phyloP scores from a whole-genome alignment of 2,329 filamentous ascomycete genomes.

The Fonsecaea monophora region DNA sequence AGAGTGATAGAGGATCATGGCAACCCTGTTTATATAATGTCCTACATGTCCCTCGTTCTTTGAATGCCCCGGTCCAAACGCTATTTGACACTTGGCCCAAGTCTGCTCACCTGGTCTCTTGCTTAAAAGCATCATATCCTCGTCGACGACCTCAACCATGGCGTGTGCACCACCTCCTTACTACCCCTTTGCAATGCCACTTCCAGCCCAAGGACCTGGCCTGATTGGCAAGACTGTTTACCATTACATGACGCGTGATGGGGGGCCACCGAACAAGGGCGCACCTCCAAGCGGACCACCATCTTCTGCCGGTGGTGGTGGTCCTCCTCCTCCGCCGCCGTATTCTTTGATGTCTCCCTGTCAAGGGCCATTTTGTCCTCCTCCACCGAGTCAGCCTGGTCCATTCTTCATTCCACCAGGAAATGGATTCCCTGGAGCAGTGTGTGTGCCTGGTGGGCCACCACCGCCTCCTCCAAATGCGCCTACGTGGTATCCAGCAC shows the following conservation, averaged over 20 bases:
- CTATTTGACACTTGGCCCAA: not conserved
- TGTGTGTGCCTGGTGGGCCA: slow-evolving; percentile 31
- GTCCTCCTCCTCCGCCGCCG: slow-evolving; percentile 13
- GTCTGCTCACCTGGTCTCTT: not conserved
- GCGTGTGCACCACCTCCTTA: slow-evolving; percentile 42
- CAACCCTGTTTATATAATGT: not conserved
- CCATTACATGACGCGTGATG: slow-evolving; percentile 43
- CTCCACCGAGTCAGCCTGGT: slow-evolving; percentile 22
- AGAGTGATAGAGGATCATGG: slow-evolving; percentile 2
- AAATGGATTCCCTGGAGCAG: slow-evolving; percentile 30
- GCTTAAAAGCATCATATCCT: not conserved
- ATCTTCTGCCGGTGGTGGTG: slow-evolving; percentile 3
- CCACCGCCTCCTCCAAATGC: slow-evolving; percentile 23
- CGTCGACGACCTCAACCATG: slow-evolving; percentile 26
- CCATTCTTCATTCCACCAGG: slow-evolving; percentile 29
- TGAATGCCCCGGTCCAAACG: not conserved
- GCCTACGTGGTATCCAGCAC: slow-evolving; percentile 12
- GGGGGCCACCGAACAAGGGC: slow-evolving; percentile 44
- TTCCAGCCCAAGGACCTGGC: slow-evolving; percentile 21
- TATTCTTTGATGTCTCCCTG: slow-evolving; percentile 19
- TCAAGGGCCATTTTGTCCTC: slow-evolving; percentile 7
- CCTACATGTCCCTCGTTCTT: slow-evolving; percentile 3
- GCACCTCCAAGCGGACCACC: slow-evolving; percentile 40
- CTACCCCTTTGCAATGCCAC: slow-evolving; percentile 23
- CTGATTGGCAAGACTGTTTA: slow-evolving; percentile 36